Percentiles rank a stretch among this genome's conserved stretches.
Evolutionary conservation across 2,329 filamentous ascomycete genomes (phyloP).

Genomic region (Chaetothyriales sp.): DNA sequence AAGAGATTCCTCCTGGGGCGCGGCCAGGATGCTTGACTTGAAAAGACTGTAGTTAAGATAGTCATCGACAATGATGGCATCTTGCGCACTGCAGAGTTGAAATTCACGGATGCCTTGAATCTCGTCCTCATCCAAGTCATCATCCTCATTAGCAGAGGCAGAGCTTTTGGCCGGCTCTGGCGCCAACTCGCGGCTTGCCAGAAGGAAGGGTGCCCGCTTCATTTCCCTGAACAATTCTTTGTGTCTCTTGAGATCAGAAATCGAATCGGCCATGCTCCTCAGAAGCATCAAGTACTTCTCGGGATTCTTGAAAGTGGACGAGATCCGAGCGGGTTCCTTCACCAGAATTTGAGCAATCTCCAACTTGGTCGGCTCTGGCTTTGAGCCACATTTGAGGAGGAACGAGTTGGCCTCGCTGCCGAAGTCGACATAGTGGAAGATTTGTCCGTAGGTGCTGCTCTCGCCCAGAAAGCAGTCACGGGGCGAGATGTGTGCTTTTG

Average conservation of each 20-base stretch:
- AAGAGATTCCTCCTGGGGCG: conserved; percentile 75
- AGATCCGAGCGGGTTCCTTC: conserved; percentile 65
- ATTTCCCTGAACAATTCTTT: conserved; percentile 65
- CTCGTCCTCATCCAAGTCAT: conserved; percentile 41
- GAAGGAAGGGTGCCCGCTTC: conserved; percentile 59
- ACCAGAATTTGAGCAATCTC: conserved; percentile 80
- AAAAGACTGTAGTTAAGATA: conserved; percentile 82
- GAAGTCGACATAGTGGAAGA: conserved; percentile 96
- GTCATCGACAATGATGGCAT: conserved; percentile 73
- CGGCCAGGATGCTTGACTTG: conserved; percentile 68
- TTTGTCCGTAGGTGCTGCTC: conserved; percentile 61
- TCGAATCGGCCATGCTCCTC: conserved; percentile 63
- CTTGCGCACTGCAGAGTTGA: conserved; percentile 56
- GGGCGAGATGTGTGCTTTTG: conserved; percentile 49
- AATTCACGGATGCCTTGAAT: conserved; percentile 59
- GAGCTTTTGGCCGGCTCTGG: conserved; percentile 12
- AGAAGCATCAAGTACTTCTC: conserved; percentile 81
- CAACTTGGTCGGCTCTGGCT: conserved; percentile 72
- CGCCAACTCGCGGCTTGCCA: conserved; percentile 66
- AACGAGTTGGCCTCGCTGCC: conserved; percentile 78
- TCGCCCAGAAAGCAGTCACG: conserved; percentile 67
- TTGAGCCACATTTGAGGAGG: conserved; percentile 75
- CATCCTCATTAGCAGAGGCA: conserved; percentile 26
- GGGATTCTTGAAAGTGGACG: conserved; percentile 62
- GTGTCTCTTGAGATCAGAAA: conserved; percentile 58